phyloP scores from a whole-genome alignment of 192 early-diverging fungal species.

The Funneliformis geosporum region DNA sequence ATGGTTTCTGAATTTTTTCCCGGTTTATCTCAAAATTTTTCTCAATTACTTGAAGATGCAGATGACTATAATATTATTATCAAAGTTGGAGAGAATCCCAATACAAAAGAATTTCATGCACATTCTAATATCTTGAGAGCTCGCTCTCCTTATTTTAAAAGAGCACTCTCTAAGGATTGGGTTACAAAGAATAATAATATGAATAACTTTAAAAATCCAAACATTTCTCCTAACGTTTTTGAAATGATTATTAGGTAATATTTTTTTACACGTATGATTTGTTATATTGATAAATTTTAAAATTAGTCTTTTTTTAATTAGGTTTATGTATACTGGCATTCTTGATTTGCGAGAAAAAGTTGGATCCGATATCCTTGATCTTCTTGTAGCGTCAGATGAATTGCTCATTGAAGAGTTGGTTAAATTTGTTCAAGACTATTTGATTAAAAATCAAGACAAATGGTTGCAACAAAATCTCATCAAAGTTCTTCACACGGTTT shows the following conservation, averaged over 20 bases:
- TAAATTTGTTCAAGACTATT: too few species aligned
- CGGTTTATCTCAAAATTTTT: not conserved
- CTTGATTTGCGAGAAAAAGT: not conserved
- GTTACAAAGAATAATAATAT: not conserved
- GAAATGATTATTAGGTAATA: constrained; percentile 7
- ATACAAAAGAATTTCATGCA: too few species aligned
- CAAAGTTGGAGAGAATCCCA: too few species aligned
- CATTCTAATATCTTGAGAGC: too few species aligned
- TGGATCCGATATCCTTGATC: not conserved
- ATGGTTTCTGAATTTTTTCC: too few species aligned
- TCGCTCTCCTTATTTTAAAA: too few species aligned
- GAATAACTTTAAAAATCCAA: constrained; percentile 17
- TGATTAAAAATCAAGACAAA: too few species aligned
- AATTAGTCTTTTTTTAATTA: not conserved
- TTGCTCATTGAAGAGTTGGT: constrained; percentile 18
- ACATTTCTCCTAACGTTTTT: not conserved
- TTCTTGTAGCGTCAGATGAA: constrained; percentile 15
- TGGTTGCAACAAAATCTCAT: not conserved
- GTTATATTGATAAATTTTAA: not conserved
- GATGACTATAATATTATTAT: too few species aligned
- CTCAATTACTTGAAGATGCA: not conserved
- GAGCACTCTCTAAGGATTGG: too few species aligned
- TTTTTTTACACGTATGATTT: not conserved
- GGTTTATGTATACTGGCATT: not conserved
- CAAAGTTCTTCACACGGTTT: constrained; percentile 13